These are phyloP conservation scores for Fonsecaea monophora DNA, from an alignment of 2,329 filamentous ascomycete genomes.

Conservation along the genomic window DNA sequence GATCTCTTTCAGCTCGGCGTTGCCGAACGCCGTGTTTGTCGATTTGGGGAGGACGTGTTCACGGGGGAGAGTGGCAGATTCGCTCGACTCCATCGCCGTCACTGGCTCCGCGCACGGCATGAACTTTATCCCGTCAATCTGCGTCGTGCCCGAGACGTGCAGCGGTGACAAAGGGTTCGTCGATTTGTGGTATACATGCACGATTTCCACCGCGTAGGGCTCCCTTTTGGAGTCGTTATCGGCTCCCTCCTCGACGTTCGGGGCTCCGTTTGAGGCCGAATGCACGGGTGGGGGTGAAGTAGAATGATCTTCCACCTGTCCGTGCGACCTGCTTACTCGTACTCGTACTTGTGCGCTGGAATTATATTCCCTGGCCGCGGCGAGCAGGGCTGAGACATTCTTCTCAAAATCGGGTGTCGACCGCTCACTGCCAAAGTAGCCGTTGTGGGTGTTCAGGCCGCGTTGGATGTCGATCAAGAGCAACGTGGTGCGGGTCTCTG, in stretches of 20 bases:
- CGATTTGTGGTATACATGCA: constrained; percentile 57
- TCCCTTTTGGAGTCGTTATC: background rate
- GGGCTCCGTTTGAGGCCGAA: background rate
- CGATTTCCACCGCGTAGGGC: constrained; percentile 44
- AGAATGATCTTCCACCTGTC: too few species aligned
- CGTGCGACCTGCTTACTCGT: too few species aligned
- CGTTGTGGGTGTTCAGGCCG: constrained; percentile 49
- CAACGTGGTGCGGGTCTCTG: constrained; percentile 49
- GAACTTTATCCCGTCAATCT: constrained; percentile 41
- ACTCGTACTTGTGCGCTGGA: too few species aligned
- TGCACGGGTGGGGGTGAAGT: too few species aligned
- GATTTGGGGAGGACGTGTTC: constrained; percentile 54
- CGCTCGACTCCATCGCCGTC: constrained; percentile 27
- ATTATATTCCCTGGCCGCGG: constrained; percentile 44
- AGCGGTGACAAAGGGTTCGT: constrained; percentile 46
- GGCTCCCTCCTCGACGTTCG: background rate
- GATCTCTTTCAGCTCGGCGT: constrained; percentile 51
- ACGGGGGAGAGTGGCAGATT: background rate
- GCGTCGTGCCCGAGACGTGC: constrained; percentile 42
- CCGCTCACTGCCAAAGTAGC: constrained; percentile 51
- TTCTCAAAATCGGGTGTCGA: constrained; percentile 55
- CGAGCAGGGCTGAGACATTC: constrained; percentile 51
- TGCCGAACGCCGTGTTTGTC: constrained; percentile 57
- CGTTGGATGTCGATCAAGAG: constrained; percentile 58
- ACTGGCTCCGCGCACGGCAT: constrained; percentile 43